Conservation (phyloP, 176 grass and related monocot genomes). For the maize (Zea mays) region Zm-B73-REFERENCE-NAM-5.0 NC_050097.1:199215501-199216000, state of each 20-base stretch:
- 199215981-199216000: conserved; percentile 9
- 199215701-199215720: neutral
- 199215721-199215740: neutral
- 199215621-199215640: conserved; percentile 1
- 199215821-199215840: conserved; percentile 21
- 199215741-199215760: neutral
- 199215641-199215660: conserved; percentile 19
- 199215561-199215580: conserved; percentile 35
- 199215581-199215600: conserved; percentile 13
- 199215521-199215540: conserved; percentile 29
- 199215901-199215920: neutral
- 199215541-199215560: conserved; percentile 24
- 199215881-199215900: neutral
- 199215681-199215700: neutral
- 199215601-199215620: conserved; percentile 26
- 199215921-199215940: neutral
- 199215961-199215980: conserved; percentile 14
- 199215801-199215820: conserved; percentile 2
- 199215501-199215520: conserved; percentile 89
- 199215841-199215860: conserved; percentile 13
- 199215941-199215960: neutral
- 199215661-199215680: neutral
- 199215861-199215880: conserved; percentile 23
- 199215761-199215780: neutral
- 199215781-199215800: conserved; percentile 18